Evolutionary conservation across 495 filamentous ascomycete species (phyloP).

Genomic region (Tuber calosporum): DNA sequence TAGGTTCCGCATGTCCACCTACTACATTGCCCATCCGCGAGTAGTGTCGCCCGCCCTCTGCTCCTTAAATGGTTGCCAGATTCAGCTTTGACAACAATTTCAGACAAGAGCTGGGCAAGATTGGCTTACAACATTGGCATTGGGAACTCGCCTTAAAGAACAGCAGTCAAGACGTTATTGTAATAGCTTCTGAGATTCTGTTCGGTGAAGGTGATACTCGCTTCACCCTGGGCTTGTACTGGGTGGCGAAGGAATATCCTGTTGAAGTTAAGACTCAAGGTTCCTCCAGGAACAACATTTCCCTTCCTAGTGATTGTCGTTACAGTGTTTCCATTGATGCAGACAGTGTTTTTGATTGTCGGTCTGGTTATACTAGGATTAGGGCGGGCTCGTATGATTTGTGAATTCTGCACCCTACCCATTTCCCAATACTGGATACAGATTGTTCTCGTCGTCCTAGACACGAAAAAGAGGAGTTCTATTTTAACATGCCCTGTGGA

Average conservation of each 20-base stretch:
- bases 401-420: not conserved
- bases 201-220: slow-evolving; percentile 1
- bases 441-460: too few species aligned
- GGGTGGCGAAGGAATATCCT: slow-evolving; percentile 8
- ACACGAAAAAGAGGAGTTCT: too few species aligned
- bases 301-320: not conserved
- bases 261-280: slow-evolving; percentile 3
- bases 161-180: too few species aligned
- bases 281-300: not conserved
- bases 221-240: slow-evolving; percentile 2
- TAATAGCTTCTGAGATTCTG: not conserved
- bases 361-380: not conserved
- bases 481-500: slow-evolving; percentile 3
- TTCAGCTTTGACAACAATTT: too few species aligned
- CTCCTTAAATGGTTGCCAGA: too few species aligned
- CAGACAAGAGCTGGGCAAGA: too few species aligned
- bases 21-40: too few species aligned
- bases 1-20: too few species aligned
- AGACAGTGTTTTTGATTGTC: not conserved
- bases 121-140: too few species aligned
- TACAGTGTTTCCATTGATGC: not conserved
- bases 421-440: too few species aligned
- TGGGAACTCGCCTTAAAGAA: too few species aligned
- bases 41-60: too few species aligned
- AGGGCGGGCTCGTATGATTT: not conserved